These are phyloP conservation scores for Neurospora sp. DNA, from an alignment of 495 filamentous ascomycete genomes.

Conservation along the genomic window DNA sequence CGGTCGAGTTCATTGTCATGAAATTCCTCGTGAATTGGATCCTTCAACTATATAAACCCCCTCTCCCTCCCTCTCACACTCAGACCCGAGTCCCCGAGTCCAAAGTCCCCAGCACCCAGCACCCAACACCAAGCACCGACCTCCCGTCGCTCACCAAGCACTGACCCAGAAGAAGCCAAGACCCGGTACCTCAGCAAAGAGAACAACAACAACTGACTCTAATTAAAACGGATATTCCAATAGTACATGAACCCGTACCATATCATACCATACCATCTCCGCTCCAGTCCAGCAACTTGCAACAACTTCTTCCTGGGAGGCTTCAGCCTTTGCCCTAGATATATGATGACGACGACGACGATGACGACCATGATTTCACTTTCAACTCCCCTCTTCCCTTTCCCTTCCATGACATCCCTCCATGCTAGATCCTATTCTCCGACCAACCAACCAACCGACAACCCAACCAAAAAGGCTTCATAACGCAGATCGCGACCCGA, in stretches of 20 bases:
- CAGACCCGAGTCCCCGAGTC: not conserved
- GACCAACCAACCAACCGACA: not conserved
- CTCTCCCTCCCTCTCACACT: not conserved
- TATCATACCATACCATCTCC: not conserved
- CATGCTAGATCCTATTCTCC: not conserved
- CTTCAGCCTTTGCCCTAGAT: not conserved
- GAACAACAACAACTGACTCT: not conserved
- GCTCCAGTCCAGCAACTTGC: not conserved
- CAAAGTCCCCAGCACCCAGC: not conserved
- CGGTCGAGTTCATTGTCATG: not conserved
- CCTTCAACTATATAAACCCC: not conserved
- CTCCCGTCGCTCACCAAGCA: not conserved
- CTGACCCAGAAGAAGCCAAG: not conserved
- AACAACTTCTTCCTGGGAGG: not conserved
- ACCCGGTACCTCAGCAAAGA: not conserved
- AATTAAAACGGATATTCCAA: conserved; percentile 13
- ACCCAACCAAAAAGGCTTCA: not conserved
- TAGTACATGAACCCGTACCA: conserved; percentile 5
- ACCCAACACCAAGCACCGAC: not conserved
- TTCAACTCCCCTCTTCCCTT: not conserved
- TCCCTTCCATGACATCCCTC: not conserved
- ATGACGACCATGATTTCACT: not conserved
- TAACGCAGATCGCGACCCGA: not conserved
- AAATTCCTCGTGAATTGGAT: not conserved
- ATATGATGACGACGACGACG: not conserved